Percentiles rank a stretch among this genome's conserved stretches.
Conservation (phyloP, 2,329 filamentous ascomycete species). For the Malbranchea zuffiana region DNA sequence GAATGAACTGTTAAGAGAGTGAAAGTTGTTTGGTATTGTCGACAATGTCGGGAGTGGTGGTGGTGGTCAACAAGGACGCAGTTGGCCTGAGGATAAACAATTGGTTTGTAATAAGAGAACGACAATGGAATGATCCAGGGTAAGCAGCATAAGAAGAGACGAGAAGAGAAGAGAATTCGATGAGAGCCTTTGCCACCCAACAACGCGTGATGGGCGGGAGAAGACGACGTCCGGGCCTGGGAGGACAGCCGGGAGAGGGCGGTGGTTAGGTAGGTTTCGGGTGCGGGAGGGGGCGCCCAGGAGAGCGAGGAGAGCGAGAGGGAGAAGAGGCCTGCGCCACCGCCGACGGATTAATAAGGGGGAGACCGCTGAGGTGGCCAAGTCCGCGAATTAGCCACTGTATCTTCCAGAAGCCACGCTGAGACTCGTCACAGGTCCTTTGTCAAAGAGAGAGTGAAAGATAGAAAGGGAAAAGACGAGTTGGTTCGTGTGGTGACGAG, state of each 20-base stretch:
- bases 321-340: constrained; percentile 3
- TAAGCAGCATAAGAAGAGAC: no score
- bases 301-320: not conserved
- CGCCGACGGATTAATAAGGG: not conserved
- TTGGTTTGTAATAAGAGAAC: no score
- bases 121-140: no score
- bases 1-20: no score
- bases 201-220: no score
- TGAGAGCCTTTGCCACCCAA: no score
- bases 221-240: no score
- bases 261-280: not conserved
- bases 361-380: constrained; percentile 4
- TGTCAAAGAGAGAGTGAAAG: not conserved
- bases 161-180: no score
- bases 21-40: no score
- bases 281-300: not conserved
- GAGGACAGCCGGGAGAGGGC: not conserved
- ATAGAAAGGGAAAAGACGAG: not conserved
- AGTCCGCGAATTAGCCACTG: not conserved
- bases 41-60: no score
- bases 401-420: constrained; percentile 4
- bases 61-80: no score
- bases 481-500: not conserved
- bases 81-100: no score
- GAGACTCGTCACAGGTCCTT: not conserved